A percentile compares a stretch with the other conserved stretches of the same genome.
These are phyloP conservation scores for Actinomortierella ambigua DNA, from an alignment of 371 early-diverging fungal genomes.

Conservation along the genomic window DNA sequence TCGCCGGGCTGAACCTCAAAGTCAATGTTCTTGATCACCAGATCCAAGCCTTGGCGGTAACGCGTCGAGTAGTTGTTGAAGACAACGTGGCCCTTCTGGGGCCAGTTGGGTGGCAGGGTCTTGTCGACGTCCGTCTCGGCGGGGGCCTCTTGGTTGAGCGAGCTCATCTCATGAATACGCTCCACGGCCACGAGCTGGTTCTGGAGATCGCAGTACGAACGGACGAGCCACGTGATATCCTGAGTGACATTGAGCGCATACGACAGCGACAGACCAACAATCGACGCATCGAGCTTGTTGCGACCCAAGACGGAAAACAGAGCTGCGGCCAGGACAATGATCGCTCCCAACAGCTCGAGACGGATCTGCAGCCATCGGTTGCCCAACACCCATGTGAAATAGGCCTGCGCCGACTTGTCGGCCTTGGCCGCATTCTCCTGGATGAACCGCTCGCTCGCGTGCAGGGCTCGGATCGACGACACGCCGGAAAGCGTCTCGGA, in stretches of 20 bases:
- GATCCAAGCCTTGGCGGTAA: conserved; percentile 78
- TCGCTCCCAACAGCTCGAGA: conserved; percentile 40
- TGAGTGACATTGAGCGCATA: conserved; percentile 66
- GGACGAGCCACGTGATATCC: conserved; percentile 49
- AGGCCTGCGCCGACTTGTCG: conserved; percentile 30
- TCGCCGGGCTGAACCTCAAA: conserved; percentile 42
- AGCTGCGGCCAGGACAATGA: conserved; percentile 47
- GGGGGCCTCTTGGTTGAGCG: conserved; percentile 65
- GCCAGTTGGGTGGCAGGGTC: conserved; percentile 61
- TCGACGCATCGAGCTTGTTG: conserved; percentile 26
- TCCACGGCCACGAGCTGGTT: conserved; percentile 58
- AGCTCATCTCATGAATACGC: conserved; percentile 67
- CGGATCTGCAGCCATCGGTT: conserved; percentile 48
- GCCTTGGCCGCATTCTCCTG: conserved; percentile 26
- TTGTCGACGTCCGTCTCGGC: conserved; percentile 22
- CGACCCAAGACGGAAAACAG: conserved; percentile 48
- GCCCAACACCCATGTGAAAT: conserved; percentile 33
- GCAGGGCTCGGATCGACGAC: conserved; percentile 39
- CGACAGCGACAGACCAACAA: conserved; percentile 63
- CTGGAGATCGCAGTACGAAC: conserved; percentile 50
- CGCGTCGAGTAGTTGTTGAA: conserved; percentile 75
- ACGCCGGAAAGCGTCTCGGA: conserved; percentile 55
- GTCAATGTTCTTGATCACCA: conserved; percentile 67
- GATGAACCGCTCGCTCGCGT: conserved; percentile 29
- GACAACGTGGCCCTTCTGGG: conserved; percentile 71